phyloP scores from a whole-genome alignment of 2,329 filamentous ascomycete genomes.

The Lecanicillium sp. region DNA sequence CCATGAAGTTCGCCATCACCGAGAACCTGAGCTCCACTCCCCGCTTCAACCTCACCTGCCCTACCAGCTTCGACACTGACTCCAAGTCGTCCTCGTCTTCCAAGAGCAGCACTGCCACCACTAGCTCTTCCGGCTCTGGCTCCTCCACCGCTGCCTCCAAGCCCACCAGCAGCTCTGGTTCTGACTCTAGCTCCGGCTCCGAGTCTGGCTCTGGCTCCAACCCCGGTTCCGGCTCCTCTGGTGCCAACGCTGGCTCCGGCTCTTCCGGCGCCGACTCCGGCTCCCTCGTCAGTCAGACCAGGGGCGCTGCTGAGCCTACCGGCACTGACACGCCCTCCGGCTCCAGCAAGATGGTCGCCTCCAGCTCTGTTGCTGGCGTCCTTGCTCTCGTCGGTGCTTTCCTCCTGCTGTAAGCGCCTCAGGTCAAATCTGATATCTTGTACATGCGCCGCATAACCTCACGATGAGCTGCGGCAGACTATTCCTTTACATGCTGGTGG shows the following conservation, averaged over 20 bases:
- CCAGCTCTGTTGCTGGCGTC: constrained; percentile 9
- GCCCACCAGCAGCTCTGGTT: background rate
- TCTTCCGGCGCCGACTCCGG: constrained; percentile 14
- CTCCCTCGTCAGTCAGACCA: constrained; percentile 15
- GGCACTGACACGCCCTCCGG: background rate
- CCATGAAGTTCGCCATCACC: constrained; percentile 52
- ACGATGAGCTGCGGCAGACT: background rate
- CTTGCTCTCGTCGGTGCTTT: constrained; percentile 12
- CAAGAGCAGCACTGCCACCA: constrained; percentile 12
- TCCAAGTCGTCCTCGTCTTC: constrained; percentile 5
- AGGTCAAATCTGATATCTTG: background rate
- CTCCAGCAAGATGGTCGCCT: constrained; percentile 8
- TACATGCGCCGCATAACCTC: too few relatives aligned
- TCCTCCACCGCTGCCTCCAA: constrained; percentile 11
- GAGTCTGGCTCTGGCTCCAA: background rate
- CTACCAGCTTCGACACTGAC: constrained; percentile 34
- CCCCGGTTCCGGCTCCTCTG: background rate
- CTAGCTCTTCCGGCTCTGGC: constrained; percentile 14
- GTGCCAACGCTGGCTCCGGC: background rate
- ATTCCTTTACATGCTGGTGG: constrained; percentile 6
- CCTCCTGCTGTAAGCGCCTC: constrained; percentile 9
- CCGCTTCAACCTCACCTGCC: constrained; percentile 49
- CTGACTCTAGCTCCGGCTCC: constrained; percentile 1
- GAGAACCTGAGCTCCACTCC: constrained; percentile 46
- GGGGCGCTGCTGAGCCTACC: background rate